phyloP scores from a whole-genome alignment of 371 early-diverging fungal genomes.

The Gilbertella persicaria region DNA sequence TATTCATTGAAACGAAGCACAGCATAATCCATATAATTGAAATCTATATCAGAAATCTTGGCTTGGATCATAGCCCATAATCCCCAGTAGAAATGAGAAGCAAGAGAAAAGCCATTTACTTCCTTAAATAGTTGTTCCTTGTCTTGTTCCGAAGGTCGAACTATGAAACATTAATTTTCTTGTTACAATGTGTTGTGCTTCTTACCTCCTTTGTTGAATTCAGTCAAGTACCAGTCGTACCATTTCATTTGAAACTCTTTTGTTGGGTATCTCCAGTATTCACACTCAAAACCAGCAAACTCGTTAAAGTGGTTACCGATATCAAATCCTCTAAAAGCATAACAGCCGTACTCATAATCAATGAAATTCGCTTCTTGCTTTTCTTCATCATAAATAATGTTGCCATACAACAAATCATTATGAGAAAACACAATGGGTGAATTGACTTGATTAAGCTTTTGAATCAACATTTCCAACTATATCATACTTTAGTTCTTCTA shows the following conservation, averaged over 20 bases:
- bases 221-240: slow-evolving; percentile 65
- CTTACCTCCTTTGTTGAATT: slow-evolving; percentile 38
- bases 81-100: slow-evolving; percentile 93
- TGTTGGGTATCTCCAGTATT: slow-evolving; percentile 81
- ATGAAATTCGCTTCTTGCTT: slow-evolving; percentile 73
- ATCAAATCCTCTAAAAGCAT: slow-evolving; percentile 87
- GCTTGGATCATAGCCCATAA: slow-evolving; percentile 93
- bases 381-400: slow-evolving; percentile 76
- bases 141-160: slow-evolving; percentile 46
- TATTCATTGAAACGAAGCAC: slow-evolving; percentile 81
- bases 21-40: slow-evolving; percentile 93
- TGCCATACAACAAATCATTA: slow-evolving; percentile 89
- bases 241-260: slow-evolving; percentile 72
- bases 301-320: slow-evolving; percentile 96
- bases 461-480: slow-evolving; percentile 56
- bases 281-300: slow-evolving; percentile 93
- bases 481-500: neutral
- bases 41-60: slow-evolving; percentile 84
- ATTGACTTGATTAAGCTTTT: slow-evolving; percentile 55
- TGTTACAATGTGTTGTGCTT: slow-evolving; percentile 4
- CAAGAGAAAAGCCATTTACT: slow-evolving; percentile 82
- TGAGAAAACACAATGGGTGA: slow-evolving; percentile 91
- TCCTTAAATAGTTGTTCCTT: slow-evolving; percentile 69
- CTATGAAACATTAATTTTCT: slow-evolving; percentile 6
- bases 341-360: slow-evolving; percentile 93